Base-by-base conservation (phyloP, 2,329 filamentous ascomycete species). In the Cladosporium sp. region DNA sequence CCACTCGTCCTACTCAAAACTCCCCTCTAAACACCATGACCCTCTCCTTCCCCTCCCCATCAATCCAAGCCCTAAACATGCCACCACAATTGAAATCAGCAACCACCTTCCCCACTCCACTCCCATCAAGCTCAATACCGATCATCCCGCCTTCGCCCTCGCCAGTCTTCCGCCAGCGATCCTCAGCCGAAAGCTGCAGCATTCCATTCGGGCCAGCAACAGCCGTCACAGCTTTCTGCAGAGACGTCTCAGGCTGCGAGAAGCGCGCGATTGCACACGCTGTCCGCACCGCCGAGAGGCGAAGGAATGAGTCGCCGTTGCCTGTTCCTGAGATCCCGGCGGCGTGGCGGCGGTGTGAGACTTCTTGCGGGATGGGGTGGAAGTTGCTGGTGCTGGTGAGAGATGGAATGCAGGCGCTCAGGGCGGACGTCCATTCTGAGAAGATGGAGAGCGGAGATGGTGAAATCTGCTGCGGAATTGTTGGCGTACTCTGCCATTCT, bases 121-220 rank as follows among this genome's bases (percentile, higher is more conserved):
- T 80, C 2, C 77, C 74, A 12, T 85, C 77, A 26, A 85, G 77
- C 72, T 93, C 90, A 55, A 93, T 90, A 0, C 91, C 93, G 71
- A 97, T 96, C 58, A 97, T 90, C 0, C 93, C 93, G 0, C 92
- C 93, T 73, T 91, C 86, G 0, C 93, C 93, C 74, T 96, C 92
- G 2, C 91, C 90, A 0, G 89, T 91, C 64, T 81, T 83, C 1
- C 83, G 83, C 90, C 91, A 95, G 50, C 91, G 83, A 26, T 88
- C 82, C 0, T 88, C 91, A 0, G 93, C 92, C 67, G 89, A 92
- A 69, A 81, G 84, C 75, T 93, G 86, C 23, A 97, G 81, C 72
- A 93, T 88, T 0, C 93, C 93, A 0, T 83, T 83, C 0, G 85
- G 87, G 0, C 93, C 93, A 0, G 88, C 84, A 11, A 97, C 84